A percentile compares a stretch with the other conserved stretches of the same genome.
phyloP scores from a whole-genome alignment of 352 stramenopile genomes.

The Pelagophyceae sp. region DNA sequence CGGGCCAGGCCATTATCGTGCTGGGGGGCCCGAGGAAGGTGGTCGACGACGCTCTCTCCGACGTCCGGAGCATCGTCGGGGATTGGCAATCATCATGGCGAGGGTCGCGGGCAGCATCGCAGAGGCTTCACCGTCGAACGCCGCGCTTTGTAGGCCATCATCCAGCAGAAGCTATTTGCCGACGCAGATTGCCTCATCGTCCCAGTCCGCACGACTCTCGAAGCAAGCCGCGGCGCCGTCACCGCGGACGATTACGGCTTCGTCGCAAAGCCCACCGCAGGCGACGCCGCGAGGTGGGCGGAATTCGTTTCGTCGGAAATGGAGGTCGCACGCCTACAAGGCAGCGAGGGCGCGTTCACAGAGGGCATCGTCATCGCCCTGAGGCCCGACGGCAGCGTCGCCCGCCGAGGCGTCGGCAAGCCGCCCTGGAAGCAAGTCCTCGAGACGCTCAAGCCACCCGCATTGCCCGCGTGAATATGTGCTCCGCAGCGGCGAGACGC shows the following conservation, averaged over 20 bases:
- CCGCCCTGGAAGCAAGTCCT: neutral
- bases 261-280: neutral
- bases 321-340: neutral
- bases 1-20: constrained; percentile 8
- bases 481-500: too few relatives aligned
- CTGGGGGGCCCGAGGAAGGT: neutral
- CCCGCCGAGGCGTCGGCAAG: constrained; percentile 9
- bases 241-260: neutral
- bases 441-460: too few relatives aligned
- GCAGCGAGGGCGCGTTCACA: neutral
- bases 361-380: constrained; percentile 8
- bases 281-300: neutral
- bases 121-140: too few relatives aligned
- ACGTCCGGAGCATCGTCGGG: too few relatives aligned
- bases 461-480: too few relatives aligned
- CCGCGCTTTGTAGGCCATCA: too few relatives aligned
- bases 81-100: too few relatives aligned
- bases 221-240: neutral
- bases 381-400: neutral
- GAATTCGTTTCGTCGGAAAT: neutral
- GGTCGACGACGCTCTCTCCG: constrained; percentile 10
- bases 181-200: constrained; percentile 6
- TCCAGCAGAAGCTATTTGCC: constrained; percentile 7
- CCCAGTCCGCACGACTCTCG: neutral
- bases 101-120: too few relatives aligned